Evolutionary conservation across 495 filamentous ascomycete species (phyloP).

Genomic region (Penicillium lividum): DNA sequence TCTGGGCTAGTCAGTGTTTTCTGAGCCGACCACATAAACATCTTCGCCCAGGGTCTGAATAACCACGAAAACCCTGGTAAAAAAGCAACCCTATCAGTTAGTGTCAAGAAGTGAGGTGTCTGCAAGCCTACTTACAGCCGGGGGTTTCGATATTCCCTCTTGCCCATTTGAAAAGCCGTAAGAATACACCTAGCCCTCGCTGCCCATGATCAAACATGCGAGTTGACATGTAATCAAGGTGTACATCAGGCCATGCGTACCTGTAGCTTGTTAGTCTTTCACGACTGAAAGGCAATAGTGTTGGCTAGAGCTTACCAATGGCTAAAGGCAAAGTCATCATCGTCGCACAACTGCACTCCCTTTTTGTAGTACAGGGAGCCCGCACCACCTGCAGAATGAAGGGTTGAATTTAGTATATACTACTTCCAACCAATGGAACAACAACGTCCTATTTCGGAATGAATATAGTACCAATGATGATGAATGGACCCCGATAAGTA

Average conservation of each 20-base stretch:
- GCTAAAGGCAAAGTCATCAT: background rate
- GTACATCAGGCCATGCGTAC: background rate
- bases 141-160: background rate
- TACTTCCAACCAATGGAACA: background rate
- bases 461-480: background rate
- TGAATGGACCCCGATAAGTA: background rate
- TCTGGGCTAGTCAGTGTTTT: background rate
- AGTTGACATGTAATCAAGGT: background rate
- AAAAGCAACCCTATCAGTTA: too few relatives aligned
- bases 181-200: background rate
- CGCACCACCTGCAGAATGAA: background rate
- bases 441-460: too few relatives aligned
- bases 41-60: background rate
- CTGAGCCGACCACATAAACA: background rate
- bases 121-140: background rate
- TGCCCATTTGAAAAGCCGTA: background rate
- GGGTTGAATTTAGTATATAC: background rate
- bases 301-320: background rate
- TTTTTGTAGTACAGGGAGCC: background rate
- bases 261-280: background rate
- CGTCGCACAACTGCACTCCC: background rate
- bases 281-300: background rate
- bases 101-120: too few relatives aligned
- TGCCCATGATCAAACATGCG: background rate
- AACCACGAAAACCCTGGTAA: background rate